Base-by-base conservation (phyloP, 73 alveolate species). In the Loxodes magnus region DNA sequence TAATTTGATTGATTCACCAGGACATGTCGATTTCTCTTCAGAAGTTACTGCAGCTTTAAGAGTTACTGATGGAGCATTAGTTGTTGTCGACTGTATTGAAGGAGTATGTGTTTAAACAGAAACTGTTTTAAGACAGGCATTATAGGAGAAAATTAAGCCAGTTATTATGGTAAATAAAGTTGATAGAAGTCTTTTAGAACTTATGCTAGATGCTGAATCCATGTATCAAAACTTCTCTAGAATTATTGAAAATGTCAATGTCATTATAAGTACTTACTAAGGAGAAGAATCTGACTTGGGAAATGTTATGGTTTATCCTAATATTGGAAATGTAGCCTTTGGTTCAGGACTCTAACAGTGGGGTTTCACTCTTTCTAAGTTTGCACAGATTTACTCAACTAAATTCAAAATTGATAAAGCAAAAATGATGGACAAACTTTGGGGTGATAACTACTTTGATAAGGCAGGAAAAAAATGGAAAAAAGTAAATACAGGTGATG, bases 1-100 rank as follows among this genome's bases (percentile, higher is more conserved):
- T 73, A 92, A 87, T 80, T 74, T 92, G 77, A 88, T 92, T 82
- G 99, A 92, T 64, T 90, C 98, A 16, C 98, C 98, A 29, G 98
- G 98, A 26, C 98, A 90, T 75, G 98, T 90, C 73, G 97, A 88
- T 71, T 88, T 92, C 93, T 79, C 96, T 21, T 92, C 97, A 15
- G 99, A 92, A 71, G 97, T 88, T 58, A 92, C 97, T 30, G 97
- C 97, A 46, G 97, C 97, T 53, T 75, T 92, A 65, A 82, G 99
- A 70, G 98, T 92, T 51, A 94, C 98, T 35, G 99, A 94, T 56
- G 99, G 99, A 49, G 98, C 98, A 33, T 79, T 94, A 62, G 98
- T 94, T 79, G 98, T 94, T 70, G 97, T 88, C 20, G 99, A 92
- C 74, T 81, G 90, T 74, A 93, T 92, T 57, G 99, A 92, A 67